phyloP scores from a whole-genome alignment of 1,284 basidiomycete species.

The Microbotryum violaceum region DNA sequence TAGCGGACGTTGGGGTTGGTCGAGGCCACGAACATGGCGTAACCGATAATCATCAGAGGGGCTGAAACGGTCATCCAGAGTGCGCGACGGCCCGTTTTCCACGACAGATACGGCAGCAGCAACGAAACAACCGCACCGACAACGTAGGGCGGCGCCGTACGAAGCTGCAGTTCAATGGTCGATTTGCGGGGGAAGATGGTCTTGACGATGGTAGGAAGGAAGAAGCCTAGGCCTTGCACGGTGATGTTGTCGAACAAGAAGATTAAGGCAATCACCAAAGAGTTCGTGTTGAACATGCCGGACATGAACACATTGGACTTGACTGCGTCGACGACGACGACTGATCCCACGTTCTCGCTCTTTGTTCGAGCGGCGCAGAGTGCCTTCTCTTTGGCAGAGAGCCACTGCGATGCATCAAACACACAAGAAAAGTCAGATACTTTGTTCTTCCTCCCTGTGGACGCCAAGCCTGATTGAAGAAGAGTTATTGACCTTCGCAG shows the following conservation, averaged over 20 bases:
- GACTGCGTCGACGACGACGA: conserved; percentile 37
- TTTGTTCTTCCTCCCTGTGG: too few species aligned
- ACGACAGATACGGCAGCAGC: conserved; percentile 33
- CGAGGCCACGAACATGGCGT: conserved; percentile 35
- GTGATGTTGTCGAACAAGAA: conserved; percentile 44
- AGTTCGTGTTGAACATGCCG: conserved; percentile 31
- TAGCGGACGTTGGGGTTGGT: conserved; percentile 33
- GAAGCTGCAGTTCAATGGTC: conserved; percentile 35
- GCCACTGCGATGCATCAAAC: conserved; percentile 28
- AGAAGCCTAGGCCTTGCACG: conserved; percentile 39
- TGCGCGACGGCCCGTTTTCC: conserved; percentile 30
- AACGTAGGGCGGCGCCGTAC: conserved; percentile 41
- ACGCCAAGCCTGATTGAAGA: too few species aligned
- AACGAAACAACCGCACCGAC: conserved; percentile 34
- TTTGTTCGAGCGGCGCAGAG: conserved; percentile 36
- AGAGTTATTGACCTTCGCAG: conserved; percentile 24
- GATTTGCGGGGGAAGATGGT: conserved; percentile 40
- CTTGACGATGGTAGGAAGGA: conserved; percentile 38
- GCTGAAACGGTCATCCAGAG: conserved; percentile 30
- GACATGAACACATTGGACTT: conserved; percentile 29
- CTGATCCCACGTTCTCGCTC: conserved; percentile 40
- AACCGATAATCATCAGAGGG: conserved; percentile 31
- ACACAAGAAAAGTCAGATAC: too few species aligned
- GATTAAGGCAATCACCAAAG: conserved; percentile 35
- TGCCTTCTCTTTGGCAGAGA: conserved; percentile 38